phyloP scores from a whole-genome alignment of 2,329 filamentous ascomycete species.

The Xenosphaeropsis pyriputrescens region DNA sequence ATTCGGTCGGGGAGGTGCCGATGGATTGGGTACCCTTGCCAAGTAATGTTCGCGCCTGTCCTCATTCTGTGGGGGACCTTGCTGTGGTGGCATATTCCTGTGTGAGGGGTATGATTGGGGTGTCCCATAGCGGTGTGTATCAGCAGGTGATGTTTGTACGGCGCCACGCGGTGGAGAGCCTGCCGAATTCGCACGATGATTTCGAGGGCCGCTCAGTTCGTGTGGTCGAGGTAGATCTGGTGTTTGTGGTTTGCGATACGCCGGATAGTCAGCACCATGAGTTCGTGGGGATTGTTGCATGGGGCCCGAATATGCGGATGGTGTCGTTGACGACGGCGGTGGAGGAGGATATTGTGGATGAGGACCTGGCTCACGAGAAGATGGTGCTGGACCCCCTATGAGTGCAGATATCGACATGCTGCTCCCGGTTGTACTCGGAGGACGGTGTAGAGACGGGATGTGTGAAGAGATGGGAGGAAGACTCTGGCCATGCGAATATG shows the following conservation, averaged over 20 bases:
- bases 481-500: slow-evolving; percentile 35
- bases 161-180: slow-evolving; percentile 23
- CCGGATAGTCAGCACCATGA: slow-evolving; percentile 40
- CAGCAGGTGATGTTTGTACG: slow-evolving; percentile 36
- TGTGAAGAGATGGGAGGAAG: slow-evolving; percentile 27
- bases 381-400: slow-evolving; percentile 38
- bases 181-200: slow-evolving; percentile 20
- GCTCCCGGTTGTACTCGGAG: slow-evolving; percentile 26
- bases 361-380: slow-evolving; percentile 26
- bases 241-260: slow-evolving; percentile 54
- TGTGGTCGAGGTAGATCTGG: slow-evolving; percentile 52
- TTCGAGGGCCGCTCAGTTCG: slow-evolving; percentile 23
- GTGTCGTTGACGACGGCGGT: slow-evolving; percentile 17
- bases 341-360: slow-evolving; percentile 31
- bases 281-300: slow-evolving; percentile 22
- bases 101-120: slow-evolving; percentile 36
- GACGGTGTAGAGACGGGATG: slow-evolving; percentile 29
- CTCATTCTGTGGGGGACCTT: slow-evolving; percentile 26
- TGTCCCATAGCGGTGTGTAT: slow-evolving; percentile 38
- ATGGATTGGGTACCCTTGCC: slow-evolving; percentile 13
- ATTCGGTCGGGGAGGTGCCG: slow-evolving; percentile 14
- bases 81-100: slow-evolving; percentile 24
- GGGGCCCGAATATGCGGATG: slow-evolving; percentile 23
- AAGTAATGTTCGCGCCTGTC: slow-evolving; percentile 23
- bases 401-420: slow-evolving; percentile 67